Evolutionary conservation across 495 filamentous ascomycete genomes (phyloP), one percentile per base, ranked within the genome.

Genomic region (Baudoinia panamericana): DNA sequence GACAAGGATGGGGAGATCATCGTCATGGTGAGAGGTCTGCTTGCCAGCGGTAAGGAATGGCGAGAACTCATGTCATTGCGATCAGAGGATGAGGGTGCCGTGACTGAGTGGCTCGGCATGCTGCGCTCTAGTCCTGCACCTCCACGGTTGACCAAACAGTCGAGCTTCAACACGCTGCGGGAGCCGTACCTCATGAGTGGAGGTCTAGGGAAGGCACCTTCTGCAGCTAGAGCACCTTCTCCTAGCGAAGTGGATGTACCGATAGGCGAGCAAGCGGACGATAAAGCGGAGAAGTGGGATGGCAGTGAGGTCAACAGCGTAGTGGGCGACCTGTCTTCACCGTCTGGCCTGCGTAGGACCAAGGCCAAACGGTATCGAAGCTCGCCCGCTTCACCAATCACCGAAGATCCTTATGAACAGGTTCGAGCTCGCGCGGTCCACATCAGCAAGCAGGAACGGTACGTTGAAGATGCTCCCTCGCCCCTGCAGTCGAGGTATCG

Each of bases 101-200:
- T 73, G n/a, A 61, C 69, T 25, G 88, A 96, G 56, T 99, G 92
- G 92, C 63, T 94, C 21, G 66, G 80, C 24, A 79, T 94, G 63
- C 58, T 99, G 18, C 84, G 86, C 8, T 64, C 69, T 36, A 64
- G 68, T 18, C 90, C 90, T 21, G 60, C 82, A 28, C 88, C 90
- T 21, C 87, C 86, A 8, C 54, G 66, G 9, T 52, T 61, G 19
- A 52, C 51, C 11, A 26, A 28, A 20, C 36, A 40, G 17, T 45
- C 41, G 7, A 51, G 42, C 43, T 63, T 70, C 45, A 63, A 51
- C 13, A 17, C 33, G 9, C 36, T 34, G 17, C 7, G 33, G 34
- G 43, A 32, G 6, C 28, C 19, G 18, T 50, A 41, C 28, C 27
- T 22, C 16, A 41, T 38, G 21, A 26, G 41, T n/a, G 30, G 33